Evolutionary conservation across 352 stramenopile genomes (phyloP), one percentile per base, ranked within the genome.

Genomic region (Phytophthora boehmeriae): DNA sequence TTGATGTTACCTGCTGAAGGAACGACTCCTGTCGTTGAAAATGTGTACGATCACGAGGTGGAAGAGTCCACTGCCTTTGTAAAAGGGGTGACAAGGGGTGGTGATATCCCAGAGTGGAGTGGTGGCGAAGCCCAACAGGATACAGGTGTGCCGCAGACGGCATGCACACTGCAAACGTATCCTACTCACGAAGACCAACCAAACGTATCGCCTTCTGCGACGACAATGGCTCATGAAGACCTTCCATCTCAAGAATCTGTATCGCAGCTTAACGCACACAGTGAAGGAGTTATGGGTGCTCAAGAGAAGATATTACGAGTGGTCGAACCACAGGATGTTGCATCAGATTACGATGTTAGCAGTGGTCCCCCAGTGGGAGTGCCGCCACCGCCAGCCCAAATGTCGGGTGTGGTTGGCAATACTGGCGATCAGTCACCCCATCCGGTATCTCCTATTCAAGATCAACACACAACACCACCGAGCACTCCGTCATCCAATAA

Each of bases 1-100:
- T 34, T 63, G 25, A 62, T 62, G 27, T 42, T 51, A 47, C 27
- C 51, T 51, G 39, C 47, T 51, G 44, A 35, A 47, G 38, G 5
- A 16, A 47, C n/a, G n/a, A 1, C 45, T 42, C 17, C 22, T 20
- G 23, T 13, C 20, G 32, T 57, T 25, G 32, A 48, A 10, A 49
- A 27, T 17, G 22, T 13, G 20, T 51, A 46, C 19, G 32, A 66
- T 17, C 57, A 53, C 5, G 27, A 64, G 35, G 27, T 43, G 34
- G 14, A 9, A 8, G 38, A 20, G 6, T 19, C 13, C 9, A 17
- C 38, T 44, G 6, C 38, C 22, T 20, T 17, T 4, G 1, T 22
- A 16, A 44, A 23, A 3, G 8, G 16, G 6, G 8, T 44, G n/a
- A 16, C 14, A 44, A 8, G 11, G n/a, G 46, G 1, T 36, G n/a